Evolutionary conservation across 768 basidiomycete genomes (phyloP).

Genomic region (Trametes punicea): DNA sequence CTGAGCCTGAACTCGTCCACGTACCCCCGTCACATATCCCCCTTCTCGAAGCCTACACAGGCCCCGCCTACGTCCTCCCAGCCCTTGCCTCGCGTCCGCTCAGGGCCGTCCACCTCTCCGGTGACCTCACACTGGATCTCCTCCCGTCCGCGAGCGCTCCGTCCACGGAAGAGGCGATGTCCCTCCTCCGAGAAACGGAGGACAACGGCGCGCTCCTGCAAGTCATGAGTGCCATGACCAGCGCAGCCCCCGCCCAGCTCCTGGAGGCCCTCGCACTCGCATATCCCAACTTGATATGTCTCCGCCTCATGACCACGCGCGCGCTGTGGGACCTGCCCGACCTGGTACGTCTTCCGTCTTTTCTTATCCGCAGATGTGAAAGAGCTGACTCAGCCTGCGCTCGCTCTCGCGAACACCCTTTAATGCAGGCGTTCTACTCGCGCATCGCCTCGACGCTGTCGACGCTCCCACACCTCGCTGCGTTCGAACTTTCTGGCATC

Average conservation of each 20-base stretch:
- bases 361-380: neutral
- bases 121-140: conserved; percentile 56
- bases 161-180: conserved; percentile 13
- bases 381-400: conserved; percentile 4
- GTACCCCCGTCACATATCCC: conserved; percentile 37
- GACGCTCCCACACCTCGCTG: conserved; percentile 56
- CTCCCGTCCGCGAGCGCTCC: conserved; percentile 38
- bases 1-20: conserved; percentile 18
- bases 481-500: conserved; percentile 74
- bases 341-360: conserved; percentile 26
- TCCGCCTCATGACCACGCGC: conserved; percentile 54
- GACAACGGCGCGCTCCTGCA: conserved; percentile 35
- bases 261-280: conserved; percentile 52
- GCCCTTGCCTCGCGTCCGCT: conserved; percentile 68
- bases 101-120: conserved; percentile 56
- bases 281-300: conserved; percentile 60
- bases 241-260: conserved; percentile 53
- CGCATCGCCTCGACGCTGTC: conserved; percentile 55
- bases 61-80: conserved; percentile 53
- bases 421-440: conserved; percentile 60
- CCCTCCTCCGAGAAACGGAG: conserved; percentile 1
- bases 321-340: conserved; percentile 32
- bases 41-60: conserved; percentile 55
- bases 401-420: neutral
- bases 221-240: conserved; percentile 59